Percentiles rank a stretch among this genome's conserved stretches.
These are phyloP conservation scores for Melaleuca quinquenervia DNA, from an alignment of 345 rosid species.

Conservation along the genomic window DNA sequence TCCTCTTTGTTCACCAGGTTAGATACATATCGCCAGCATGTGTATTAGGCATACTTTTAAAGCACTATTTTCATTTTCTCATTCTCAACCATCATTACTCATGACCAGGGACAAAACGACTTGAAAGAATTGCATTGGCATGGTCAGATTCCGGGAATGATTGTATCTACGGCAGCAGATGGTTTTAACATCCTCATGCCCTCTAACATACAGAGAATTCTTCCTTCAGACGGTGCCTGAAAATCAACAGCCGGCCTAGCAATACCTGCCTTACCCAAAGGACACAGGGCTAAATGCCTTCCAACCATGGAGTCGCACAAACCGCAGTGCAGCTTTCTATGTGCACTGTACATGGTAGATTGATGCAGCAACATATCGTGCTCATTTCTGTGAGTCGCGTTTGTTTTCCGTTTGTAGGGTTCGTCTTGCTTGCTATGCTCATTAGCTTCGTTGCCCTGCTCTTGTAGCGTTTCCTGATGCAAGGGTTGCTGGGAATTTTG, in stretches of 20 bases:
- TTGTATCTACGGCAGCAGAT: conserved; percentile 70
- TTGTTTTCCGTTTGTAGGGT: not conserved
- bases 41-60: not conserved
- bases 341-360: not conserved
- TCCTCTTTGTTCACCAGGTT: conserved; percentile 95
- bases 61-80: not conserved
- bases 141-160: conserved; percentile 83
- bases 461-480: not conserved
- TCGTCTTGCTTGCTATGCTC: not conserved
- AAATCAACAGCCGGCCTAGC: not conserved
- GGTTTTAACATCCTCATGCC: conserved; percentile 94
- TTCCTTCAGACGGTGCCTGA: conserved; percentile 46
- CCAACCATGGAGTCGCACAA: not conserved
- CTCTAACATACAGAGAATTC: conserved; percentile 75
- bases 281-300: not conserved
- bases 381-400: not conserved
- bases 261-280: not conserved
- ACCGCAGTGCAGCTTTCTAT: not conserved
- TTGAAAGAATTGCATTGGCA: conserved; percentile 98
- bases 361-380: not conserved
- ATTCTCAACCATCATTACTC: not conserved
- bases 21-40: not conserved
- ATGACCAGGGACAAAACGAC: conserved; percentile 77
- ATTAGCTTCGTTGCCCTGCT: not conserved
- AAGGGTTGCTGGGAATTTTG: not conserved